Evolutionary conservation across 2,329 filamentous ascomycete species (phyloP).

Genomic region (Cladosporium sp.): DNA sequence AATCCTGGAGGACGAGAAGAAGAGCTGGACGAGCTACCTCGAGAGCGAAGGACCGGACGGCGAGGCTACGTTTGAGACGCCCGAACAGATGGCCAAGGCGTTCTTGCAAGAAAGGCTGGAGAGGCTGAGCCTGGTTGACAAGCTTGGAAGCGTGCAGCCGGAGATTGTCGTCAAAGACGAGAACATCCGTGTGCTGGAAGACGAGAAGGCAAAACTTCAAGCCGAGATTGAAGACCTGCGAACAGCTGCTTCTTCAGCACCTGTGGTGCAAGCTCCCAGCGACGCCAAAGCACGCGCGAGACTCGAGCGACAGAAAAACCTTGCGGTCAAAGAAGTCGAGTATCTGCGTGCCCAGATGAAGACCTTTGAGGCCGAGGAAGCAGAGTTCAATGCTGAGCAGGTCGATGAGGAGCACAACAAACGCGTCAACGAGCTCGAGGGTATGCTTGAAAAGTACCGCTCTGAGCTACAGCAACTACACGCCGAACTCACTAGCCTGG

Average conservation of each 20-base stretch:
- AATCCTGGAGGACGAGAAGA: conserved; percentile 80
- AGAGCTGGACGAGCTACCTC: conserved; percentile 82
- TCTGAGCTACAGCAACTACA: conserved; percentile 72
- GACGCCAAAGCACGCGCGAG: conserved; percentile 68
- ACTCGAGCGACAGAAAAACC: conserved; percentile 76
- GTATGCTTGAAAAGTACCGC: conserved; percentile 83
- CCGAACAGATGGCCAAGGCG: conserved; percentile 79
- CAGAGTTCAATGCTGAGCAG: conserved; percentile 74
- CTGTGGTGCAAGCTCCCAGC: conserved; percentile 27
- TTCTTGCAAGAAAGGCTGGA: conserved; percentile 79
- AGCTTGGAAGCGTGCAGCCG: conserved; percentile 71
- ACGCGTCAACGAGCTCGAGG: conserved; percentile 76
- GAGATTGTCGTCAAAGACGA: conserved; percentile 75
- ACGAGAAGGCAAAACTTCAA: conserved; percentile 61
- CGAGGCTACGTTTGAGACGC: conserved; percentile 75
- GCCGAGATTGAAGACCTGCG: conserved; percentile 69
- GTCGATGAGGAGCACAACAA: conserved; percentile 71
- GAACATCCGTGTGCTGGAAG: conserved; percentile 66
- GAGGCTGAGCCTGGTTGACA: conserved; percentile 73
- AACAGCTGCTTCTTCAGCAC: conserved; percentile 34
- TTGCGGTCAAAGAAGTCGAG: conserved; percentile 89
- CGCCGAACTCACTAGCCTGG: conserved; percentile 65
- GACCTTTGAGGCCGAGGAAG: conserved; percentile 79
- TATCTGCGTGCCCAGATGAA: conserved; percentile 90
- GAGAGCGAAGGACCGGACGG: conserved; percentile 61